A percentile compares a stretch with the other conserved stretches of the same genome.
phyloP scores from a whole-genome alignment of 2,329 filamentous ascomycete species.

The Fusarium sp. region DNA sequence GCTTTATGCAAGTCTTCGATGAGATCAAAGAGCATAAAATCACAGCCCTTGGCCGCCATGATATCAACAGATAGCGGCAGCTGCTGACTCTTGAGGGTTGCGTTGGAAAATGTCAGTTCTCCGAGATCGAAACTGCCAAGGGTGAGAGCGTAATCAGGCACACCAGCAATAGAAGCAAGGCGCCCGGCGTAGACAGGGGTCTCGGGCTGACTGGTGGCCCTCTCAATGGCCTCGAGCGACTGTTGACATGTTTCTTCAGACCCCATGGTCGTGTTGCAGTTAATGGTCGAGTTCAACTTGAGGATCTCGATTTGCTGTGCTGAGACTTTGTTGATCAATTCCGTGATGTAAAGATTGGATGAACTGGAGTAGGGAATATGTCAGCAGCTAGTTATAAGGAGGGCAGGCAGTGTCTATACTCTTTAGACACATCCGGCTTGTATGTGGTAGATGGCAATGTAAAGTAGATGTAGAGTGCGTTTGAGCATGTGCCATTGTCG shows the following conservation, averaged over 20 bases:
- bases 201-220: fast-evolving
- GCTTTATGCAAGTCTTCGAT: conserved; percentile 4
- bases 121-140: conserved; percentile 27
- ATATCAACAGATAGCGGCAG: conserved; percentile 10
- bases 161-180: conserved; percentile 20
- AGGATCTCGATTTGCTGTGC: background rate
- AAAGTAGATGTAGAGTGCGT: conserved; percentile 24
- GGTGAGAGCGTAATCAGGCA: conserved; percentile 28
- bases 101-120: background rate
- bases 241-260: conserved; percentile 9
- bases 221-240: background rate
- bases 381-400: background rate
- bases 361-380: background rate
- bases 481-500: conserved; percentile 14
- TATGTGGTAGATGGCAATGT: background rate
- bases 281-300: conserved; percentile 10
- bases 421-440: conserved; percentile 28
- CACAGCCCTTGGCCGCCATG: conserved; percentile 21
- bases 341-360: conserved; percentile 4
- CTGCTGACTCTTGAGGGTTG: conserved; percentile 10
- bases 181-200: background rate
- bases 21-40: conserved; percentile 27
- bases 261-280: conserved; percentile 21
- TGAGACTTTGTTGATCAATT: background rate
- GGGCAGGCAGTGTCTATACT: background rate